Conservation (phyloP, 306 rosid genomes). For the Carpinus viminea region DNA sequence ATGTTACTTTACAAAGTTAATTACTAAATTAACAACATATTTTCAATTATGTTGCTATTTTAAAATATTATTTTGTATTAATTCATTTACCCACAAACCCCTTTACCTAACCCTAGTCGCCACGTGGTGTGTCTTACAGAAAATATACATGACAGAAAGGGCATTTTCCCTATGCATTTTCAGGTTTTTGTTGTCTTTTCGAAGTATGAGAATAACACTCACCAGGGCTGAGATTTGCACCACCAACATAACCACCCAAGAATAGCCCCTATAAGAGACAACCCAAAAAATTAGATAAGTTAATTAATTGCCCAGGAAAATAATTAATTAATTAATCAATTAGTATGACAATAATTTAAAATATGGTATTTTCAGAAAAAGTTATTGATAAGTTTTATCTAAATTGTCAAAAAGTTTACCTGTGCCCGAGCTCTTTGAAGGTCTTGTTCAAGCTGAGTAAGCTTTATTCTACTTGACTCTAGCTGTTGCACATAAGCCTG, state of each 20-base stretch:
- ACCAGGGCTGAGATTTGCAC: conserved; percentile 77
- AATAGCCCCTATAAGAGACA: conserved; percentile 62
- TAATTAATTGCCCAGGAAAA: background rate
- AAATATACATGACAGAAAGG: background rate
- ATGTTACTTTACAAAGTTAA: no score
- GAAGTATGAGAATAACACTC: conserved; percentile 14
- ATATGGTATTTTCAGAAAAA: background rate
- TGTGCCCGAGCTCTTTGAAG: conserved; percentile 90
- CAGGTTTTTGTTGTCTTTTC: background rate
- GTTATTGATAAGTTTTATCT: background rate
- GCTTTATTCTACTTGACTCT: conserved; percentile 82
- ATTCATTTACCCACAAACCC: background rate
- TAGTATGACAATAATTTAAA: conserved; percentile 2
- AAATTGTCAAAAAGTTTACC: conserved; percentile 38
- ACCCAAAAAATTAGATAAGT: background rate
- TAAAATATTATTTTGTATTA: background rate
- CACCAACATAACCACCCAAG: conserved; percentile 61
- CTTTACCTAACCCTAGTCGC: background rate
- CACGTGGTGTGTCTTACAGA: background rate
- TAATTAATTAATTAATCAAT: background rate
- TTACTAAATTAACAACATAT: no score
- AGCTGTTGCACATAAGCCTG: conserved; percentile 96
- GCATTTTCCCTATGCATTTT: background rate
- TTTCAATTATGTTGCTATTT: background rate
- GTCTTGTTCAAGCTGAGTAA: conserved; percentile 81